Conservation (phyloP, 2,329 filamentous ascomycete species). For the Claviceps pazoutovae region DNA sequence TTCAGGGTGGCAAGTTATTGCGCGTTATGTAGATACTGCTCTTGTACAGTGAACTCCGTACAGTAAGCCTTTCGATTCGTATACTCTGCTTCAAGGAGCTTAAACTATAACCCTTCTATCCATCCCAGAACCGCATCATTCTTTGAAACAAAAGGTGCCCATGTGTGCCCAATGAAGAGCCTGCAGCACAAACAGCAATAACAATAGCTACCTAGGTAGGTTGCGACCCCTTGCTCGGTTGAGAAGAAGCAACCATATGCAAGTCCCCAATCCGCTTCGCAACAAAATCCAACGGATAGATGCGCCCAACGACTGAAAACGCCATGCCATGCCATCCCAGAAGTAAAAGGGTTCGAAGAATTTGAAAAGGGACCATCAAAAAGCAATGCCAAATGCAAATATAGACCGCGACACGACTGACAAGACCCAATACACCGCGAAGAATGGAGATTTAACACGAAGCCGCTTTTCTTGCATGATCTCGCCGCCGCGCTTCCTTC, state of each 20-base stretch:
- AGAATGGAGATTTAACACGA: not conserved
- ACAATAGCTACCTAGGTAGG: too few species aligned
- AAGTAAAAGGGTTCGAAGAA: not conserved
- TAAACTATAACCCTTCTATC: too few species aligned
- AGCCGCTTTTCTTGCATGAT: slow-evolving; percentile 19
- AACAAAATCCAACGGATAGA: not conserved
- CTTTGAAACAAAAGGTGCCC: not conserved
- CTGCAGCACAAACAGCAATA: not conserved
- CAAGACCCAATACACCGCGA: not conserved
- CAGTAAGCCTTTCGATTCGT: too few species aligned
- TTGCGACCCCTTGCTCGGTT: too few species aligned
- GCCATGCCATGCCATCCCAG: slow-evolving; percentile 4
- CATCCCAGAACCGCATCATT: not conserved
- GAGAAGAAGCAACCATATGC: too few species aligned
- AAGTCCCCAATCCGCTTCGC: not conserved
- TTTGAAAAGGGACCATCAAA: not conserved
- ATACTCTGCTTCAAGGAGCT: too few species aligned
- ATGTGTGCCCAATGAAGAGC: not conserved
- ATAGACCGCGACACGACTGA: not conserved
- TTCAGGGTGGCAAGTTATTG: too few species aligned
- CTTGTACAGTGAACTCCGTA: too few species aligned
- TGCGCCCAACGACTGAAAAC: not conserved
- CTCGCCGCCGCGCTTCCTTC: slow-evolving; percentile 27
- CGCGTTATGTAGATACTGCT: too few species aligned
- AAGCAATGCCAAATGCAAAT: not conserved